Base-by-base conservation (phyloP, 495 filamentous ascomycete genomes). In the Rhypophila decipiens region DNA sequence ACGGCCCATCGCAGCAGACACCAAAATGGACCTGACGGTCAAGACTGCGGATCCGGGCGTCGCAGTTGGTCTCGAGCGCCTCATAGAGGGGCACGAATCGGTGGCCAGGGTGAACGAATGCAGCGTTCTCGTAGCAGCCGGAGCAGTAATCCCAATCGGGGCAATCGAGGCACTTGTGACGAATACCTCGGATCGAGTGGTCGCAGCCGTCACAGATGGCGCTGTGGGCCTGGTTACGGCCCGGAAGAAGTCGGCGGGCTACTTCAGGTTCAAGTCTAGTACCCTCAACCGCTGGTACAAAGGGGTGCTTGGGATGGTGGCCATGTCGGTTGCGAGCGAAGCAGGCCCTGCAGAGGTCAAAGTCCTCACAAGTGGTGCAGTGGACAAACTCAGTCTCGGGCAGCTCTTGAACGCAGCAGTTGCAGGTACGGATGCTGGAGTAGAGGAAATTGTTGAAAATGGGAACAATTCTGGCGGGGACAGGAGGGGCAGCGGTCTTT, bases 71-170 rank as follows among this genome's bases (percentile, higher is more conserved):
- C 33, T 79, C 65, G 27, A 96, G 76, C 0, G 87, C 78, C 43
- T 90, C 86, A 53, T 91, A 93, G 43, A 97, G 78, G 24, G 87
- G 79, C 18, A 88, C 88, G 68, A 99, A 96, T 49, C 94, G 87
- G 66, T 99, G 93, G 24, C 78, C 74, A 24, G 87, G 80, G 60
- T 99, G 93, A 44, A 71, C 81, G 56, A 80, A 71, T 23, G 65
- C 53, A 23, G 87, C 83, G 56, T 71, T 79, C 49, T 73, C 66
- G 42, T 86, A 66, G 67, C 93, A 99, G 4, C 74, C 69, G n/a
- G 77, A 75, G 72, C 93, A 99, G 71, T 86, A 96, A 55, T 99
- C 93, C 87, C 87, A 99, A 61, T 99, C 93, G 24, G 94, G 93
- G 74, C 93, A 99, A 57, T 85, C 83, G 53, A 96, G 74, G 70